Evolutionary conservation across 257 asterid genomes (phyloP).

Genomic region (Solanum sparsipilum): DNA sequence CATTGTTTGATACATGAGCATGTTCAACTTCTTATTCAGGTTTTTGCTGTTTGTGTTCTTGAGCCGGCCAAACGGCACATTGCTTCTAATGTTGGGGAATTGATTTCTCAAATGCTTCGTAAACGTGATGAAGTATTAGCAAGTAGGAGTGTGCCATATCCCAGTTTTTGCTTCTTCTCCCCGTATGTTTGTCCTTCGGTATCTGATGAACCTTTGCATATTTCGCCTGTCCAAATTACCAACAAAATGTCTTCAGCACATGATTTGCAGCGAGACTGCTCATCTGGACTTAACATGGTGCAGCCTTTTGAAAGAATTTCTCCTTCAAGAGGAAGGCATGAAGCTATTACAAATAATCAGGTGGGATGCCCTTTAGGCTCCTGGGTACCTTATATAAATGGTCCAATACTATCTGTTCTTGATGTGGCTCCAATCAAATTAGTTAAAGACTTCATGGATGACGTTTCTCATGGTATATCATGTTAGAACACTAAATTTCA

Average conservation of each 20-base stretch:
- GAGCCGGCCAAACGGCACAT: slow-evolving; percentile 60
- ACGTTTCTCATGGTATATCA: slow-evolving; percentile 66
- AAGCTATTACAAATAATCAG: slow-evolving; percentile 16
- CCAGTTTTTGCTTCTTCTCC: slow-evolving; percentile 63
- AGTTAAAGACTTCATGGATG: slow-evolving; percentile 58
- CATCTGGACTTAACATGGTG: slow-evolving; percentile 22
- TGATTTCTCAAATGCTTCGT: slow-evolving; percentile 47
- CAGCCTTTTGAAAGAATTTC: slow-evolving; percentile 26
- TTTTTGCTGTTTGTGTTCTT: slow-evolving; percentile 66
- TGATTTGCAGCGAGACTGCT: slow-evolving; percentile 18
- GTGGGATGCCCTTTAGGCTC: slow-evolving; percentile 24
- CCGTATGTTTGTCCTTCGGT: slow-evolving; percentile 66
- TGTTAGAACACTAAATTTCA: slow-evolving; percentile 6
- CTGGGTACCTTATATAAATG: slow-evolving; percentile 65
- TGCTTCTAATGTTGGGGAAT: slow-evolving; percentile 54
- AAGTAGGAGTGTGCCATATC: slow-evolving; percentile 59
- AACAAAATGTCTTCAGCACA: slow-evolving; percentile 11
- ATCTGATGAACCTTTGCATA: slow-evolving; percentile 27
- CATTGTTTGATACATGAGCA: slow-evolving; percentile 91
- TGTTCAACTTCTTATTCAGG: slow-evolving; percentile 84
- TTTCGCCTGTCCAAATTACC: slow-evolving; percentile 20
- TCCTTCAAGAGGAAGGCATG: slow-evolving; percentile 18
- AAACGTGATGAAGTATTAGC: slow-evolving; percentile 49
- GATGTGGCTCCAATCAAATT: slow-evolving; percentile 93
- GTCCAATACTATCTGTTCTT: slow-evolving; percentile 53